A percentile compares a stretch with the other conserved stretches of the same genome.
These are phyloP conservation scores for Petunia hybrid DNA, from an alignment of 305 asterid genomes.

Conservation along the genomic window DNA sequence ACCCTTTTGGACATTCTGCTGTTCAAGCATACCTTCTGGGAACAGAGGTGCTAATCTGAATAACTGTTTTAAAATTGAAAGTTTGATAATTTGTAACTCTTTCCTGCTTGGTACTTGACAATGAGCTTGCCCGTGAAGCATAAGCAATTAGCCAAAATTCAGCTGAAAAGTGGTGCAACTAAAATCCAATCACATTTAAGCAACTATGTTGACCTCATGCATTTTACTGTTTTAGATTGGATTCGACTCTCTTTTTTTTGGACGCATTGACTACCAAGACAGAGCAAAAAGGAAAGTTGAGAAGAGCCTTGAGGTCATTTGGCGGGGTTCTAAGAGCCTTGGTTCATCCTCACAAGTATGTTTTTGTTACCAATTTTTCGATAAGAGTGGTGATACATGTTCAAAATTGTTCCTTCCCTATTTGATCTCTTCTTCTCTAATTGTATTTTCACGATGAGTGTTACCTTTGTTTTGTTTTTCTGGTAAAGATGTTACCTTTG, in stretches of 20 bases:
- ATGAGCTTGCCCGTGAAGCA: background rate
- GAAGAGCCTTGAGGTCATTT: slow-evolving; percentile 90
- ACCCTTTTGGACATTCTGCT: slow-evolving; percentile 99
- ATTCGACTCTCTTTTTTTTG: slow-evolving; percentile 93
- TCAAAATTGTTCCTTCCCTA: background rate
- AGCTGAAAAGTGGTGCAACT: background rate
- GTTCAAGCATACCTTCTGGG: slow-evolving; percentile 98
- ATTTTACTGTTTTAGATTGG: slow-evolving; percentile 71
- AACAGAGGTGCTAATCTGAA: slow-evolving; percentile 67
- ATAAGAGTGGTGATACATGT: background rate
- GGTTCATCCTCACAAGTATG: slow-evolving; percentile 91
- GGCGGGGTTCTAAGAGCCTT: slow-evolving; percentile 87
- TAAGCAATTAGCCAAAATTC: background rate
- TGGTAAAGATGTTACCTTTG: background rate
- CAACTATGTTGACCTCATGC: slow-evolving; percentile 26
- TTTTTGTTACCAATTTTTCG: background rate
- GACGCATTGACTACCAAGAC: slow-evolving; percentile 98
- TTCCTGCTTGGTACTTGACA: background rate
- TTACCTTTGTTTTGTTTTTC: background rate
- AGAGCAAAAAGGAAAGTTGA: slow-evolving; percentile 79
- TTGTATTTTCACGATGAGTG: background rate
- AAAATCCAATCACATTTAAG: slow-evolving; percentile 11
- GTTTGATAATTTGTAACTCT: background rate
- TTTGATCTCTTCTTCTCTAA: slow-evolving; percentile 8
- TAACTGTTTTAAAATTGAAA: background rate